phyloP scores from a whole-genome alignment of 2,329 filamentous ascomycete species.

The Fusarium caatingaense region DNA sequence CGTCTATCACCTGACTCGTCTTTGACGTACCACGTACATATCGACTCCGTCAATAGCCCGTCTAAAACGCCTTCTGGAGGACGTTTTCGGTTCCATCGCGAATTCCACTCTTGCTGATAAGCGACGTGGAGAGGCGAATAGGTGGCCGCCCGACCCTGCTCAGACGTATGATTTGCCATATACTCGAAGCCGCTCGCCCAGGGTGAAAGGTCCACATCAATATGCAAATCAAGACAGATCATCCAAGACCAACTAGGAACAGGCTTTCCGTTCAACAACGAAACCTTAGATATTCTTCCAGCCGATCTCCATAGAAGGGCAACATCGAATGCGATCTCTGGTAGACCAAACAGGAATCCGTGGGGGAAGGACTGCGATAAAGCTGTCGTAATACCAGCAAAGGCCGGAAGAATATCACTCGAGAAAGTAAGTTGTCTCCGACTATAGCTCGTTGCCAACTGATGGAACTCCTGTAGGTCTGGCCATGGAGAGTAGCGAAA shows the following conservation, averaged over 20 bases:
- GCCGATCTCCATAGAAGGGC: not conserved
- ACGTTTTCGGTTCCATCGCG: not conserved
- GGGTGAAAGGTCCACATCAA: not conserved
- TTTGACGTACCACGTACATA: not conserved
- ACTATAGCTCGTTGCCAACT: not conserved
- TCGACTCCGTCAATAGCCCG: not conserved
- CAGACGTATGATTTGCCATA: accelerated
- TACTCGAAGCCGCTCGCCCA: not conserved
- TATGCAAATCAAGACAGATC: not conserved
- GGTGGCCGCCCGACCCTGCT: not conserved
- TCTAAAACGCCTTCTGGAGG: not conserved
- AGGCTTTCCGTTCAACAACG: not conserved
- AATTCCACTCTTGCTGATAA: not conserved
- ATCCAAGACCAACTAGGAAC: not conserved
- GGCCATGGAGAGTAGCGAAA: not conserved
- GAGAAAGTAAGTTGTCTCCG: not conserved
- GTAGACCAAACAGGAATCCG: not conserved
- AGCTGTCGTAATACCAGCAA: not conserved
- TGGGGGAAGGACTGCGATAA: not conserved
- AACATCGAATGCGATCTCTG: not conserved
- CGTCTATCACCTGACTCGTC: not conserved
- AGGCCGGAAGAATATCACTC: not conserved
- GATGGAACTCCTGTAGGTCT: not conserved
- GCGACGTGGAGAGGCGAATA: not conserved
- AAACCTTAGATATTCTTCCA: not conserved